Base-by-base conservation (phyloP, 495 filamentous ascomycete species). In the Talaromyces trachyspermus region DNA sequence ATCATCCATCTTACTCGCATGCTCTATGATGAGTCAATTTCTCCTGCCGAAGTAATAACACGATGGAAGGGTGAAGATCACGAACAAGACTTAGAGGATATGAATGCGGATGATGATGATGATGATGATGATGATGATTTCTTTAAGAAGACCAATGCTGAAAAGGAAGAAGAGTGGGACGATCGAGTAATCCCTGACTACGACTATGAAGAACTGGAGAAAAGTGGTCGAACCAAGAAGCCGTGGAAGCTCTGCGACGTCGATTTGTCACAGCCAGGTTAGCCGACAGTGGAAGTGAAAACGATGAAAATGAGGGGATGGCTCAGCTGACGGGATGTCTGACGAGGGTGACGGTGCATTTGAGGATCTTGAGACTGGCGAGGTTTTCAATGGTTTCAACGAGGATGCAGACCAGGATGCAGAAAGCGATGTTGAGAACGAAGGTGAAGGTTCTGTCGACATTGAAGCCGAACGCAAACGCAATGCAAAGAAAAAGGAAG, bases 401-500 rank as follows among this genome's bases (percentile, higher is more conserved):
- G 60, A 74, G 23, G 71, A 69, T 14, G 53, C 49, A 3, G 49
- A 51, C 1, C 53, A 63, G 1, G 64, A 65, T 12, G 65, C 59
- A 20, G 64, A 66, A 3, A 56, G 61, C 4, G 60, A 58, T 2
- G 53, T 49, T 5, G 60, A 60, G 19, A 53, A 49, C 35, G 57
- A 57, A 27, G 54, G 61, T 27, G 58, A 68, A 26, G 53, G 62
- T 49, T 58, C 68, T 10, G 54, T 64, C 8, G 77, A 77, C 25
- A 57, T 94, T 20, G 86, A 88, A 59, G 85, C 82, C 2, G 92
- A 98, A 64, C 84, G 92, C 48, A 88, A 89, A 56, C 85, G 78
- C 56, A 98, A 97, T 56, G 92, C 92, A 0, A 79, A 83, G 45
- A 78, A 82, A 55, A 98, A 97, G 63, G 92, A 95, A 66, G 94